Evolutionary conservation across 176 grass and related monocot species (phyloP), one percentile per base, ranked within the genome.

Genomic region (Alloteropsis semialata): DNA sequence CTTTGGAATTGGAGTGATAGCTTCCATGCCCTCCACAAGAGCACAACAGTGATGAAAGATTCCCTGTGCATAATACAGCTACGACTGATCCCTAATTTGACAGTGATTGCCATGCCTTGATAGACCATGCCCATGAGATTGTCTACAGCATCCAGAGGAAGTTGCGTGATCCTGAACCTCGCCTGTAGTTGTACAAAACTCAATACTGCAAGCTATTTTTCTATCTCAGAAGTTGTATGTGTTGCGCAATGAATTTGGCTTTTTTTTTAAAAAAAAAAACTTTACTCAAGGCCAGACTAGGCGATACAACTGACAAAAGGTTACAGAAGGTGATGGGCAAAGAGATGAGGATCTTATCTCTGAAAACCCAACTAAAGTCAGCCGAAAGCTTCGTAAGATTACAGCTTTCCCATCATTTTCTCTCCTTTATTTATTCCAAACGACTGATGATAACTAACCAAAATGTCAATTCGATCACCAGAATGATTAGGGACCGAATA

Each of bases 391-490:
- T 75, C 32, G 64, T 29, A 14, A 65, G 70, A 18, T 22, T 22
- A 48, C 38, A 41, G 54, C 81, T 65, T 84, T 65, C 21, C 24
- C 33, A 75, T n/a, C 45, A 75, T 65, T 84, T 83, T 74, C 43
- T 28, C 39, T 51, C 42, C 57, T 65, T 74, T 83, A 62, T 63
- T 49, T 74, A 73, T 83, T 74, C 42, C 56, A 64, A 46, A 69
- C 19, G 53, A 64, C 22, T 7, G 29, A 33, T 63, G 14, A 65
- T 75, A 64, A 74, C 42, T 59, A 81, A 56, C 16, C 10, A 22
- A 5, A 22, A 11, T 8, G 12, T 27, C 41, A 44, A 75, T 61
- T 65, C 65, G 65, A 51, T 38, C 72, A 65, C 5, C 66, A 46
- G 15, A 17, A 27, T 68, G 50, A 7, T 51, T 51, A 70, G 30